A percentile compares a stretch with the other conserved stretches of the same genome.
Conservation (phyloP, 768 basidiomycete genomes). For the Gelatoporia subvermispora region DNA sequence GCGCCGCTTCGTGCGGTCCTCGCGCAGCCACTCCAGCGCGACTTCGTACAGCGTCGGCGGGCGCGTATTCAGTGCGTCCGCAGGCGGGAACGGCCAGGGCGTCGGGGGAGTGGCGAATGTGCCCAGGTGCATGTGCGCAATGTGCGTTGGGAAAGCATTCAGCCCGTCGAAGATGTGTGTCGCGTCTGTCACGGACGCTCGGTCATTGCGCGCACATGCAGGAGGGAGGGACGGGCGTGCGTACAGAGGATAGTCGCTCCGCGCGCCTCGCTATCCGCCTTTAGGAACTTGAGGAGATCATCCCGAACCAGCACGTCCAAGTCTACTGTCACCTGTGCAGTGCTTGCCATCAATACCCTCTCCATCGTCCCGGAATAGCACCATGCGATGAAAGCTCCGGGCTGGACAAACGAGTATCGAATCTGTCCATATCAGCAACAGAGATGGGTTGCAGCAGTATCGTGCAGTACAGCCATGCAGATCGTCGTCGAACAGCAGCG, state of each 20-base stretch:
- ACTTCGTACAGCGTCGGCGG: slow-evolving; percentile 52
- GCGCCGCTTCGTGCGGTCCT: slow-evolving; percentile 67
- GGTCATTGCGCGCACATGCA: slow-evolving; percentile 5
- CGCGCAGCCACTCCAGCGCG: slow-evolving; percentile 83
- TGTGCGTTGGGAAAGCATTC: slow-evolving; percentile 85
- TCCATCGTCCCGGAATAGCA: too few relatives aligned
- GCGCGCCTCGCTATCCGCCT: slow-evolving; percentile 71
- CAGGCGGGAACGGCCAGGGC: slow-evolving; percentile 57
- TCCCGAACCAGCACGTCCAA: slow-evolving; percentile 93
- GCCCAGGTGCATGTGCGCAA: slow-evolving; percentile 89
- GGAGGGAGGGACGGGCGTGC: slow-evolving; percentile 4
- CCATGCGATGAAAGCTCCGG: too few relatives aligned
- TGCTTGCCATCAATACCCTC: too few relatives aligned
- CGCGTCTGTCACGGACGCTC: slow-evolving; percentile 54
- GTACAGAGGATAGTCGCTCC: slow-evolving; percentile 84
- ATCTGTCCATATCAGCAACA: too few relatives aligned
- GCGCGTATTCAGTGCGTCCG: slow-evolving; percentile 10
- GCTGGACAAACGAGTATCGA: too few relatives aligned
- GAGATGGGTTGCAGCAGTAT: too few relatives aligned
- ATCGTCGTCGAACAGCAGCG: too few relatives aligned
- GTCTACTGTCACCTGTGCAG: slow-evolving; percentile 86
- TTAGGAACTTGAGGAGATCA: slow-evolving; percentile 85
- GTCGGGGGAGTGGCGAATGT: slow-evolving; percentile 61
- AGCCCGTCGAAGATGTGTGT: slow-evolving; percentile 98
- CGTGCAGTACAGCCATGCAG: too few relatives aligned